phyloP scores from a whole-genome alignment of 2,329 filamentous ascomycete genomes.

The Fusarium temperatum region DNA sequence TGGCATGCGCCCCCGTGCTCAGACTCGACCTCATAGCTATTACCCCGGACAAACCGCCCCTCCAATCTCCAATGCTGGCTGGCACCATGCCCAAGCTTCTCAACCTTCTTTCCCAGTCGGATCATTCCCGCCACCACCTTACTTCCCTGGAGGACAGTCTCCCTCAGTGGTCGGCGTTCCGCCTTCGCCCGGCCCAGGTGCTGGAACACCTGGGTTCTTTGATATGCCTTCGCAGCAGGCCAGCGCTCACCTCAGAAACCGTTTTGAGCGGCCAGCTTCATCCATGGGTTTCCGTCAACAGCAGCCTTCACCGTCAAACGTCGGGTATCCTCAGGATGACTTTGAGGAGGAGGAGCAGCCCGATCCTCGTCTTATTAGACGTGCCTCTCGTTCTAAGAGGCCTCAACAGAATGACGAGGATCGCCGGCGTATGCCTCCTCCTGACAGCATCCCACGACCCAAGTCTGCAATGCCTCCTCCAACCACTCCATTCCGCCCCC shows the following conservation, averaged over 20 bases:
- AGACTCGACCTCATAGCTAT: slow-evolving; percentile 49
- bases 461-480: slow-evolving; percentile 46
- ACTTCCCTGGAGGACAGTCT: slow-evolving; percentile 40
- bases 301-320: slow-evolving; percentile 35
- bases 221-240: slow-evolving; percentile 43
- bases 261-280: slow-evolving; percentile 51
- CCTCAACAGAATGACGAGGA: slow-evolving; percentile 52
- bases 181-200: slow-evolving; percentile 43
- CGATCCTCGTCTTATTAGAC: slow-evolving; percentile 49
- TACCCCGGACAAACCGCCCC: slow-evolving; percentile 46
- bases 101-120: slow-evolving; percentile 38
- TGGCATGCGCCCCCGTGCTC: slow-evolving; percentile 45
- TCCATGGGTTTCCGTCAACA: slow-evolving; percentile 52
- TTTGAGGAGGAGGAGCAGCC: slow-evolving; percentile 54
- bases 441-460: slow-evolving; percentile 49
- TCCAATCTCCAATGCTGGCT: slow-evolving; percentile 41
- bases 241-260: slow-evolving; percentile 44
- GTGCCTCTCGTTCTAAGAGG: slow-evolving; percentile 55
- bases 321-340: slow-evolving; percentile 51
- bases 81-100: slow-evolving; percentile 40
- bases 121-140: slow-evolving; percentile 46
- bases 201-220: slow-evolving; percentile 45
- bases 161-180: slow-evolving; percentile 41
- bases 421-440: slow-evolving; percentile 60
- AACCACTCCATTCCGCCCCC: slow-evolving; percentile 43